These are phyloP conservation scores for Mycena galopus DNA, from an alignment of 768 basidiomycete species.

Conservation along the genomic window DNA sequence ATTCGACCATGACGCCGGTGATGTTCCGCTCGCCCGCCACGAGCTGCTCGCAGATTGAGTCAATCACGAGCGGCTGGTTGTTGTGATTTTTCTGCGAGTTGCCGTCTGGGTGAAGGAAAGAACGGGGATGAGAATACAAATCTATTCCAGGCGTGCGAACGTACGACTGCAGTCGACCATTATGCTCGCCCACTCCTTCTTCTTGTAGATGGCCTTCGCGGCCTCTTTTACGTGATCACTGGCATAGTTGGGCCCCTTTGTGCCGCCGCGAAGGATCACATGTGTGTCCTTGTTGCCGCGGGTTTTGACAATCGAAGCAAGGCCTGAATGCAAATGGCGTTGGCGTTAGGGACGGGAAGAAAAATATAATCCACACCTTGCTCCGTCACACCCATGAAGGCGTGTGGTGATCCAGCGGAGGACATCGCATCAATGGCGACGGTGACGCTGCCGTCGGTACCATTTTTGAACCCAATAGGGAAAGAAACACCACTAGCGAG, in stretches of 20 bases:
- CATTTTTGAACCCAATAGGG: constrained; percentile 99
- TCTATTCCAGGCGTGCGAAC: constrained; percentile 43
- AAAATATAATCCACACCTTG: constrained; percentile 53
- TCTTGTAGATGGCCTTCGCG: constrained; percentile 73
- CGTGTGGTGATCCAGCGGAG: constrained; percentile 90
- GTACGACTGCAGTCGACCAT: constrained; percentile 91
- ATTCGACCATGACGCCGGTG: constrained; percentile 98
- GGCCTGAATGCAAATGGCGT: constrained; percentile 46
- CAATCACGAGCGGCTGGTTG: constrained; percentile 89
- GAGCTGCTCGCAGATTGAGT: constrained; percentile 81
- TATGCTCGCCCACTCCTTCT: constrained; percentile 72
- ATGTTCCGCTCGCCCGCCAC: constrained; percentile 75
- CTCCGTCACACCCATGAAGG: constrained; percentile 94
- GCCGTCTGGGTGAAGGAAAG: constrained; percentile 69
- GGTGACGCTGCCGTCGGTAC: constrained; percentile 92
- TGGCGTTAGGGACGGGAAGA: not conserved
- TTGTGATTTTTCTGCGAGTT: constrained; percentile 96
- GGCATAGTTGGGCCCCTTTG: constrained; percentile 90
- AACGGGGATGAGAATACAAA: not conserved
- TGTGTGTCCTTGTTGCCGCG: constrained; percentile 90
- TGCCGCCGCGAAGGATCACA: constrained; percentile 95
- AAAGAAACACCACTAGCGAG: constrained; percentile 94
- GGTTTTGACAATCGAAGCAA: constrained; percentile 96
- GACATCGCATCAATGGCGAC: constrained; percentile 99
- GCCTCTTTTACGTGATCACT: constrained; percentile 79